These are phyloP conservation scores for Luffa aegyptiaca DNA, from an alignment of 306 rosid genomes.

Conservation along the genomic window DNA sequence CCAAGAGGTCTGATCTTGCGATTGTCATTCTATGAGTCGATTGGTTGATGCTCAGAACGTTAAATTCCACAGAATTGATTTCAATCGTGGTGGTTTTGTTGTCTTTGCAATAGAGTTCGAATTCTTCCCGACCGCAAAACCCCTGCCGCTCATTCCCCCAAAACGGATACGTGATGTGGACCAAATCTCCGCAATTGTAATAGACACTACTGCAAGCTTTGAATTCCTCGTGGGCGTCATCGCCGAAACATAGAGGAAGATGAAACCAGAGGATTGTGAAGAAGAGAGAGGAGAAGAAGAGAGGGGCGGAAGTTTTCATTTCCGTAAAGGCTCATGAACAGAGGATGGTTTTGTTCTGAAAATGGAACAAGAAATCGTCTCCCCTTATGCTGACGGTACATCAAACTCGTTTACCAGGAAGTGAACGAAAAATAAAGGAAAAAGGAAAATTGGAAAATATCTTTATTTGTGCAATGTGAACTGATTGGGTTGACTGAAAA, in stretches of 20 bases:
- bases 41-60: neutral
- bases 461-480: neutral
- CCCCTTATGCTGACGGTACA: neutral
- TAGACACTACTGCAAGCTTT: neutral
- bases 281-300: neutral
- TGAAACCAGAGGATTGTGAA: neutral
- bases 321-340: neutral
- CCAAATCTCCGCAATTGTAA: slow-evolving; percentile 18
- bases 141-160: neutral
- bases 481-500: neutral
- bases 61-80: neutral
- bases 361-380: neutral
- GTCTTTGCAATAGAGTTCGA: neutral
- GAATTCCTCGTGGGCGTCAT: neutral
- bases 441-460: neutral
- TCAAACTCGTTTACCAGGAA: neutral
- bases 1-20: neutral
- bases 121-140: neutral
- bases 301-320: neutral
- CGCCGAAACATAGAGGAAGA: neutral
- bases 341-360: neutral
- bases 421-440: neutral
- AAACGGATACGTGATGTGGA: slow-evolving; percentile 25
- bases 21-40: neutral
- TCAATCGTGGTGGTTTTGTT: neutral